A percentile compares a stretch with the other conserved stretches of the same genome.
Evolutionary conservation across 2,329 filamentous ascomycete species (phyloP).

Genomic region (Torrubiella hemipterigena): DNA sequence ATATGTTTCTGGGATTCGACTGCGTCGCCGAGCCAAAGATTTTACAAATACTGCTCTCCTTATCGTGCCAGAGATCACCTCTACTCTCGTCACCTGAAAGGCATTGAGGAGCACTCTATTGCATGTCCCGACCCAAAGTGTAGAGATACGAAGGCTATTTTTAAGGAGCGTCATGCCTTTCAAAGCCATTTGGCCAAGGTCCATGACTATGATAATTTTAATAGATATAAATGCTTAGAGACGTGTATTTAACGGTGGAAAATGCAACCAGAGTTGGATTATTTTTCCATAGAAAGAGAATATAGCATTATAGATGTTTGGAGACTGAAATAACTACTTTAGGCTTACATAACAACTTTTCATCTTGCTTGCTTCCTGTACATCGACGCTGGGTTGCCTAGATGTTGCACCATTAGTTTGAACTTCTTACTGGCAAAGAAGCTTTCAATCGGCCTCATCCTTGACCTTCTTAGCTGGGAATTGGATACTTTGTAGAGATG

Average conservation of each 20-base stretch:
- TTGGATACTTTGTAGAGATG: too few species aligned
- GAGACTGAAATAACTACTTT: too few species aligned
- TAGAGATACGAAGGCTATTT: slow-evolving; percentile 1
- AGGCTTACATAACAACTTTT: too few species aligned
- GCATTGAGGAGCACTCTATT: neutral
- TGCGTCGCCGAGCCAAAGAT: neutral
- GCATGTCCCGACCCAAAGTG: neutral
- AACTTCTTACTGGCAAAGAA: too few species aligned
- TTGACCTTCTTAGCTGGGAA: too few species aligned
- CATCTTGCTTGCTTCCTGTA: too few species aligned
- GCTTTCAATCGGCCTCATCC: too few species aligned
- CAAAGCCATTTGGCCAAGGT: neutral
- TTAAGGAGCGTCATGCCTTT: neutral
- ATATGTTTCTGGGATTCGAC: neutral
- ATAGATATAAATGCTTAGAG: neutral
- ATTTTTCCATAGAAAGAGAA: too few species aligned
- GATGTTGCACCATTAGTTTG: too few species aligned
- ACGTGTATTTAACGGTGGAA: neutral
- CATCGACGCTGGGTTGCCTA: too few species aligned
- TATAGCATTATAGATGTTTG: too few species aligned
- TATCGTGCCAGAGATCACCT: neutral
- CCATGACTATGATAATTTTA: slow-evolving; percentile 1
- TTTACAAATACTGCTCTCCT: neutral
- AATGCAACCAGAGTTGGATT: neutral
- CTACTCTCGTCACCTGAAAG: neutral